Conservation (phyloP, 768 basidiomycete genomes). For the Suillus sp. region DNA sequence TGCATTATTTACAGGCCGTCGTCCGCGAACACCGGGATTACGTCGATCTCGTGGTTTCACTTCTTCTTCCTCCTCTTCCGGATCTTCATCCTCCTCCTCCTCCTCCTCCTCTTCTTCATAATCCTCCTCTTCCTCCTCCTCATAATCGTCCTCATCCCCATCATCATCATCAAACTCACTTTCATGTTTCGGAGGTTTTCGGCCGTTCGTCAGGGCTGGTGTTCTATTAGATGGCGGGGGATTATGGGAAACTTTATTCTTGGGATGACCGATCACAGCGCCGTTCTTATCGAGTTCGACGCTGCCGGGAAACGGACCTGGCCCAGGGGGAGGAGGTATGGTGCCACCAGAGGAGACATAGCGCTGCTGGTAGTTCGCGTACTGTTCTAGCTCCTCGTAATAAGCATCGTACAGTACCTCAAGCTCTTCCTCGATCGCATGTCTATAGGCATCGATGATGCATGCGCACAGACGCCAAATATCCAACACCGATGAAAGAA, state of each 20-base stretch:
- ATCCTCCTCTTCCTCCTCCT: conserved; percentile 59
- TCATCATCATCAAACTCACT: conserved; percentile 71
- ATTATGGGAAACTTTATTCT: conserved; percentile 38
- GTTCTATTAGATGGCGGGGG: conserved; percentile 41
- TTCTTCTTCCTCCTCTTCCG: conserved; percentile 58
- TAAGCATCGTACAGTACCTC: conserved; percentile 99
- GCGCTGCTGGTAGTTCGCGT: conserved; percentile 97
- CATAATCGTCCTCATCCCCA: conserved; percentile 53
- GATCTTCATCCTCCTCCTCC: conserved; percentile 70
- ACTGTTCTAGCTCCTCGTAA: conserved; percentile 99
- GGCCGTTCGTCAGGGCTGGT: conserved; percentile 37
- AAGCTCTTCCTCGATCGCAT: conserved; percentile 99
- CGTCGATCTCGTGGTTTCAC: conserved; percentile 46
- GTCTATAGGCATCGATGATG: conserved; percentile 47
- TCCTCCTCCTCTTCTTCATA: conserved; percentile 71
- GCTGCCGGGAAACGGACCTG: conserved; percentile 97
- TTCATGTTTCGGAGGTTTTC: conserved; percentile 53
- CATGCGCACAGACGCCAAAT: conserved; percentile 17
- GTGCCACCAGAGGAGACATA: conserved; percentile 90
- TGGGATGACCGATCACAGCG: conserved; percentile 50
- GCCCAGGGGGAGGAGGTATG: conserved; percentile 89
- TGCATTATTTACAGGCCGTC: conserved; percentile 44
- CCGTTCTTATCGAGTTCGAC: conserved; percentile 96
- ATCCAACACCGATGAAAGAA: conserved; percentile 22
- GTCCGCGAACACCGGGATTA: conserved; percentile 37